Base-by-base conservation (phyloP, 176 grass and related monocot species). In the Tillandsia fasciculata region DNA sequence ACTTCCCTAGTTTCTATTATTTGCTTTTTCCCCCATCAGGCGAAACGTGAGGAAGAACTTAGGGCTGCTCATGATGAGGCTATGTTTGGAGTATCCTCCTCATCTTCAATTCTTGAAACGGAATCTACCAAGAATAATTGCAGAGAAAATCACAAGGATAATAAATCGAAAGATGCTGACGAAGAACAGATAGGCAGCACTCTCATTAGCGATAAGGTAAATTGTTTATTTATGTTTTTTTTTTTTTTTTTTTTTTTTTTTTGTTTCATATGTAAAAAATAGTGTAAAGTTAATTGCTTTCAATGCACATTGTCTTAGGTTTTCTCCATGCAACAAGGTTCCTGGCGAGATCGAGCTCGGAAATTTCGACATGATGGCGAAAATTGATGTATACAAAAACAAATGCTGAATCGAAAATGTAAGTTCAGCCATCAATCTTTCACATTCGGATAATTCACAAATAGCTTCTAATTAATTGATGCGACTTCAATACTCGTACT, bases 61-160 rank as follows among this genome's bases (percentile, higher is more conserved):
- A 90, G 81, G 72, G 87, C 67, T 78, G 93, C 93, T 3, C 93
- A 96, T 77, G 93, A 96, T 28, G 82, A 81, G 29, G 93, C 93
- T 64, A 96, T 96, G 70, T 96, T 96, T 83, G 93, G 93, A 66
- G 77, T 79, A 50, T 78, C 93, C 63, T 58, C 68, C 63, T 58
- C 68, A 64, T 69, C 64, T 72, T 85, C 65, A 9, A 48, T 56
- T 84, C 63, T 69, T 79, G 77, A 89, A 51, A 52, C 51, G 3
- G 81, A 80, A 80, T 63, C 68, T 67, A 24, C 20, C 68, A 74
- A 81, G 22, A 66, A 52, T 56, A 68, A 51, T 68, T 48, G 27
- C 64, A 50, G 73, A 81, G 69, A 57, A 26, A 71, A 72, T 81
- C 67, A 73, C 11, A 66, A 82, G 1, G 74, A 52, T 2, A 64